Percentiles rank a stretch among this genome's conserved stretches.
These are phyloP conservation scores for Volvox africanus DNA, from an alignment of 139 green algal genomes.

Conservation along the genomic window DNA sequence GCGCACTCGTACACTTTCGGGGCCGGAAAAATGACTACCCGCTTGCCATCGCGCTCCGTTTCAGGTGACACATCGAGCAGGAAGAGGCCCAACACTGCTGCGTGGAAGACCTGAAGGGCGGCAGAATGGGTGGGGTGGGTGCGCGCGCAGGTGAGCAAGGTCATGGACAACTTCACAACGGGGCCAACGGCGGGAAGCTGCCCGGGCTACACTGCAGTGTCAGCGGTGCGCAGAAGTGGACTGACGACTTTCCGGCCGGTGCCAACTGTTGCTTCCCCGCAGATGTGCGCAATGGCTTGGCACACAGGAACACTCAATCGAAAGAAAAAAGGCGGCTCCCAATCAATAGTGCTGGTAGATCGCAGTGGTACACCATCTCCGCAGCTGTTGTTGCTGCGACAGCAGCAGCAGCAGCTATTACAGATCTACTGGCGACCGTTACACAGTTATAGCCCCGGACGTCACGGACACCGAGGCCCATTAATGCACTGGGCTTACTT, in stretches of 20 bases:
- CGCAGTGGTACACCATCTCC: no score
- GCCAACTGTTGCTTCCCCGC: background rate
- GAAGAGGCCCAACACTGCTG: background rate
- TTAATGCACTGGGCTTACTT: no score
- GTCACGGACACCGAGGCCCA: no score
- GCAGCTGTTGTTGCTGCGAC: no score
- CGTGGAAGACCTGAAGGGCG: background rate
- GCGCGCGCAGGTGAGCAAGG: background rate
- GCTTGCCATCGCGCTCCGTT: background rate
- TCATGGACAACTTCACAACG: background rate
- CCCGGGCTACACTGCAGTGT: background rate
- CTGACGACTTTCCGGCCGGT: background rate
- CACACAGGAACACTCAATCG: background rate
- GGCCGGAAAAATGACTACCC: background rate
- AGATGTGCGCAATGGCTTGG: background rate
- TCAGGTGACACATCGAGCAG: background rate
- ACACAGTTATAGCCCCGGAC: no score
- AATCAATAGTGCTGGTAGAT: no score
- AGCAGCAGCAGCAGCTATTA: no score
- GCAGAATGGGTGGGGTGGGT: background rate
- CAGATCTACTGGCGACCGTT: no score
- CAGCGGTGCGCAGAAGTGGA: background rate
- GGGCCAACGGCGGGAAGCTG: background rate
- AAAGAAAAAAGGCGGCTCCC: no score
- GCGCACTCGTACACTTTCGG: conserved; percentile 1